These are phyloP conservation scores for Moricandia arvensis DNA, from an alignment of 345 rosid genomes.

Conservation along the genomic window DNA sequence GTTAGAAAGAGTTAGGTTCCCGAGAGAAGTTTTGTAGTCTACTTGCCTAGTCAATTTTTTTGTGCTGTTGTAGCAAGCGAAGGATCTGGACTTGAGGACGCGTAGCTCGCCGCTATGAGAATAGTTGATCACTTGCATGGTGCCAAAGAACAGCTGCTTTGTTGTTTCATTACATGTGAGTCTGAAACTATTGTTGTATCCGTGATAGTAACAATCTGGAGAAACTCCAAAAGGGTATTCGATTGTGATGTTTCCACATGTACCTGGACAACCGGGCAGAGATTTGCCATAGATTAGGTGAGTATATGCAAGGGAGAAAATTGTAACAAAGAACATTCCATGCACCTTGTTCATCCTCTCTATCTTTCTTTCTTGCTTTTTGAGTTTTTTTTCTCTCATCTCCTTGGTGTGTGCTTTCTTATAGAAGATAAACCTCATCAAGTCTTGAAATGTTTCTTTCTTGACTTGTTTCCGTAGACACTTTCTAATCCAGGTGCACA, in stretches of 20 bases:
- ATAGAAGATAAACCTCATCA: background rate
- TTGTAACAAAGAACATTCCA: background rate
- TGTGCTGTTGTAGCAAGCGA: background rate
- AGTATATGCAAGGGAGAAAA: background rate
- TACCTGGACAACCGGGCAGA: no score
- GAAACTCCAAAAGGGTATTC: constrained; percentile 45
- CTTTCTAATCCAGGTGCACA: no score
- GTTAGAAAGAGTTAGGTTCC: background rate
- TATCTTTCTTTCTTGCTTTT: no score
- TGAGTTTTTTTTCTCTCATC: background rate
- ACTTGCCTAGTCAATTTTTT: no score
- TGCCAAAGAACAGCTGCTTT: background rate
- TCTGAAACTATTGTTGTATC: constrained; percentile 11
- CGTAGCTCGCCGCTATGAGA: constrained; percentile 21
- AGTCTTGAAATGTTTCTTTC: background rate
- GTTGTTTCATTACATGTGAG: constrained; percentile 16
- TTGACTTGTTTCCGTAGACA: background rate
- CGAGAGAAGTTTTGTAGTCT: background rate
- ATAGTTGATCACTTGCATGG: background rate
- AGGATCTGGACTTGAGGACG: background rate
- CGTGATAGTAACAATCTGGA: constrained; percentile 26
- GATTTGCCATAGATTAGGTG: background rate
- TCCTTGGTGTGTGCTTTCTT: background rate
- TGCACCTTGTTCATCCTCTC: background rate
- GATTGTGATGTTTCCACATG: background rate